phyloP scores from a whole-genome alignment of 1,284 basidiomycete species.

The Termitomyces sp. region DNA sequence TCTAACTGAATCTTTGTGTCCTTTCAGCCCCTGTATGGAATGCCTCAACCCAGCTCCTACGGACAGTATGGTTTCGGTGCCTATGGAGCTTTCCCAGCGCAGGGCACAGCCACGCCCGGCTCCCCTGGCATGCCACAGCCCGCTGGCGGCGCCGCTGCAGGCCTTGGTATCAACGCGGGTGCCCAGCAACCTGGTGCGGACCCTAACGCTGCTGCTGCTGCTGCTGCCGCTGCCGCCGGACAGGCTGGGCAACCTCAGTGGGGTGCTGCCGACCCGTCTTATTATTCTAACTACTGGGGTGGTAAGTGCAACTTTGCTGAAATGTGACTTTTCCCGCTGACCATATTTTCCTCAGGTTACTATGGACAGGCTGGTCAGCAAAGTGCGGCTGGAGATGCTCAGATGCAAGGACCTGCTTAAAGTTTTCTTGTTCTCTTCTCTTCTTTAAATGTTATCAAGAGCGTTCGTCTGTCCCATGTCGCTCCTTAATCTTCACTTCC shows the following conservation, averaged over 20 bases:
- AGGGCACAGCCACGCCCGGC: constrained; percentile 43
- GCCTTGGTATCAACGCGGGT: constrained; percentile 48
- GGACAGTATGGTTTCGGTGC: constrained; percentile 75
- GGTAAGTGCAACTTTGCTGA: constrained; percentile 40
- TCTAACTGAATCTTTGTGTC: constrained; percentile 1
- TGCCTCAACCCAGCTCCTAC: constrained; percentile 76
- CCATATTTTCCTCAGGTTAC: constrained; percentile 47
- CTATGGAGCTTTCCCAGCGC: constrained; percentile 67
- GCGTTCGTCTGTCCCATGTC: constrained; percentile 16
- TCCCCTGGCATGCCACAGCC: constrained; percentile 68
- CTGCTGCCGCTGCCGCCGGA: constrained; percentile 34
- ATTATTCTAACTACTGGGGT: constrained; percentile 82
- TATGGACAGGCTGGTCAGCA: constrained; percentile 67
- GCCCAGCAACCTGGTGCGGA: constrained; percentile 54
- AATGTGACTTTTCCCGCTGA: not conserved
- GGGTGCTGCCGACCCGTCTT: constrained; percentile 65
- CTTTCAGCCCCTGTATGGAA: constrained; percentile 75
- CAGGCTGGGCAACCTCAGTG: constrained; percentile 67
- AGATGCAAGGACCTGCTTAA: constrained; percentile 58
- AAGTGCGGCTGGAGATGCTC: constrained; percentile 45
- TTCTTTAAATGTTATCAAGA: constrained; percentile 18
- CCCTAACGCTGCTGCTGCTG: constrained; percentile 42
- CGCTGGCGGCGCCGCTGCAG: constrained; percentile 43
- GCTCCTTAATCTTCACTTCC: constrained; percentile 18
- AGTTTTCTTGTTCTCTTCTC: constrained; percentile 20